These are phyloP conservation scores for Termitomyces sp. DNA, from an alignment of 768 basidiomycete species.

Conservation along the genomic window DNA sequence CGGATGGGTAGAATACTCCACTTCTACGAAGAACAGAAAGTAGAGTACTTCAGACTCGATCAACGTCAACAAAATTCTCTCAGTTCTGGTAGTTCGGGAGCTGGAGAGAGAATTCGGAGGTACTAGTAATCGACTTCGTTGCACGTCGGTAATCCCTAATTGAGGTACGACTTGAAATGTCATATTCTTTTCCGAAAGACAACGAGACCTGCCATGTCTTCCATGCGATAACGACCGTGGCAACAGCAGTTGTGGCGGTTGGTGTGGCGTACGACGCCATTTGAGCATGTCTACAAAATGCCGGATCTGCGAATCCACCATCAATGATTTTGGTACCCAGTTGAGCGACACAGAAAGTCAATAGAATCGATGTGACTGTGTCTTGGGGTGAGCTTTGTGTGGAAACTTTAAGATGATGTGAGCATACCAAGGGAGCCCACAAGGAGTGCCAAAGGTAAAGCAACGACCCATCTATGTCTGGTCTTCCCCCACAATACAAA, in stretches of 20 bases:
- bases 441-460: not conserved
- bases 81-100: not conserved
- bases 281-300: constrained; percentile 7
- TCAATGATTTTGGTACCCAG: constrained; percentile 6
- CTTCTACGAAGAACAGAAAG: constrained; percentile 8
- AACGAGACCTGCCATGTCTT: constrained; percentile 1
- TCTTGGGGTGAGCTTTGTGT: not conserved
- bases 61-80: constrained; percentile 2
- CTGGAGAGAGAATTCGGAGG: not conserved
- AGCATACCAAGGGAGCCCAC: not conserved
- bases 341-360: constrained; percentile 4
- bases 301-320: constrained; percentile 6
- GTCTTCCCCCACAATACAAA: not conserved
- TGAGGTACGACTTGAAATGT: not conserved
- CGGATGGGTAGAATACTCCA: not conserved
- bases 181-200: not conserved
- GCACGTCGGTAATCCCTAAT: constrained; percentile 1
- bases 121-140: not conserved
- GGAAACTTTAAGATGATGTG: not conserved
- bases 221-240: constrained; percentile 1
- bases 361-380: constrained; percentile 1
- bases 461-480: not conserved
- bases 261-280: constrained; percentile 3
- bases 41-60: constrained; percentile 7
- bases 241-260: constrained; percentile 3